Conservation (phyloP, 2,329 filamentous ascomycete species). For the Fusarium scirpi region DNA sequence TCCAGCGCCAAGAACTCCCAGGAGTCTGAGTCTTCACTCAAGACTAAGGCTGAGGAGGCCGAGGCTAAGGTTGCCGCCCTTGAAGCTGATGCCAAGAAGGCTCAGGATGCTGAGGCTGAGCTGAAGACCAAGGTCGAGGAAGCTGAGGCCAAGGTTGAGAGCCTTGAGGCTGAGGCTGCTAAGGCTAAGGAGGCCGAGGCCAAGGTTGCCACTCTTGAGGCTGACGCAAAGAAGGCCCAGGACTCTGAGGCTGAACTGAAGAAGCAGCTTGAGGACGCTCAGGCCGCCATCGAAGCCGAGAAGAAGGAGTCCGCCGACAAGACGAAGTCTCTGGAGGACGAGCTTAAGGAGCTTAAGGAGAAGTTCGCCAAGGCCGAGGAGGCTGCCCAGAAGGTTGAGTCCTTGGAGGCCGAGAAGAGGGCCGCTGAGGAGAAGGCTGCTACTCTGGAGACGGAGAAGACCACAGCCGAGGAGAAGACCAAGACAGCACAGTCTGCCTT, state of each 20-base stretch:
- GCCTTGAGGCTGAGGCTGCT: conserved; percentile 5
- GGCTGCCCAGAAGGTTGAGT: conserved; percentile 19
- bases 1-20: conserved; percentile 33
- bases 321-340: conserved; percentile 33
- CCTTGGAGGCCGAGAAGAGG: conserved; percentile 34
- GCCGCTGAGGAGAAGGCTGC: conserved; percentile 34
- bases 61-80: conserved; percentile 18
- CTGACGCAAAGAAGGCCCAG: conserved; percentile 23
- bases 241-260: conserved; percentile 26
- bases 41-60: conserved; percentile 33
- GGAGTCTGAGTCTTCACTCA: conserved; percentile 36
- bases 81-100: conserved; percentile 22
- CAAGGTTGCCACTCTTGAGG: conserved; percentile 13
- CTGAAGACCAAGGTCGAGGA: conserved; percentile 23
- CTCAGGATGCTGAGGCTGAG: conserved; percentile 24
- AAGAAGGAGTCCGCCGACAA: conserved; percentile 36
- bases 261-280: conserved; percentile 39
- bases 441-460: conserved; percentile 28
- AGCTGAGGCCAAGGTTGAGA: conserved; percentile 18
- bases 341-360: conserved; percentile 37
- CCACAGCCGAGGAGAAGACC: conserved; percentile 26
- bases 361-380: conserved; percentile 34
- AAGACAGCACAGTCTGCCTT: conserved; percentile 29
- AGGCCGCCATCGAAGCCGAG: conserved; percentile 31
- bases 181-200: conserved; percentile 20